Percentiles rank a stretch among this genome's conserved stretches.
These are phyloP conservation scores for Zasmidium angulare DNA, from an alignment of 2,329 filamentous ascomycete species.

Conservation along the genomic window DNA sequence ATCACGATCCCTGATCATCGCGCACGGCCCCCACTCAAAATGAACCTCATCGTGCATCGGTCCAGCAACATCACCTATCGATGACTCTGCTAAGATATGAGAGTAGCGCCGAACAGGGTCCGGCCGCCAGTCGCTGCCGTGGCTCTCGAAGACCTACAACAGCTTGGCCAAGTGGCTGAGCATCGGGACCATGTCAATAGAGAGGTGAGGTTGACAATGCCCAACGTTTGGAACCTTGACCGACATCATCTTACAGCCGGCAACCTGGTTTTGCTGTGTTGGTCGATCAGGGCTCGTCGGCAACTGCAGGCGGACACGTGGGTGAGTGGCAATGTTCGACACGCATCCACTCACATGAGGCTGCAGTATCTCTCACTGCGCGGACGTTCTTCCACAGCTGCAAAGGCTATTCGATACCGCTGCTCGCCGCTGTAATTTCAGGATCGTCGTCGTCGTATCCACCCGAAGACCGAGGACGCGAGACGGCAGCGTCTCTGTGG, in stretches of 20 bases:
- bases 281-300: slow-evolving; percentile 37
- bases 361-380: not conserved
- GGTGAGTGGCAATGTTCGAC: not conserved
- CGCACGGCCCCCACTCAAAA: not conserved
- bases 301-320: slow-evolving; percentile 10
- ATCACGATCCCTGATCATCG: not conserved
- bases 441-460: no score
- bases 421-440: not conserved
- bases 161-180: not conserved
- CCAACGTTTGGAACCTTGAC: not conserved
- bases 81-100: not conserved
- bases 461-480: no score
- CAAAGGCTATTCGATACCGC: not conserved
- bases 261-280: not conserved
- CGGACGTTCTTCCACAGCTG: not conserved
- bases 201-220: not conserved
- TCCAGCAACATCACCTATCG: not conserved
- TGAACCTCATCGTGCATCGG: not conserved
- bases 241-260: not conserved
- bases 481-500: slow-evolving; percentile 7
- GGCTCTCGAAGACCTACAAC: not conserved
- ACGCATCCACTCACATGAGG: not conserved
- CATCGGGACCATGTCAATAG: not conserved
- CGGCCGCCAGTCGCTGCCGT: not conserved
- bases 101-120: not conserved